Base-by-base conservation (phyloP, 2,329 filamentous ascomycete genomes). In the Didymella pinodella region DNA sequence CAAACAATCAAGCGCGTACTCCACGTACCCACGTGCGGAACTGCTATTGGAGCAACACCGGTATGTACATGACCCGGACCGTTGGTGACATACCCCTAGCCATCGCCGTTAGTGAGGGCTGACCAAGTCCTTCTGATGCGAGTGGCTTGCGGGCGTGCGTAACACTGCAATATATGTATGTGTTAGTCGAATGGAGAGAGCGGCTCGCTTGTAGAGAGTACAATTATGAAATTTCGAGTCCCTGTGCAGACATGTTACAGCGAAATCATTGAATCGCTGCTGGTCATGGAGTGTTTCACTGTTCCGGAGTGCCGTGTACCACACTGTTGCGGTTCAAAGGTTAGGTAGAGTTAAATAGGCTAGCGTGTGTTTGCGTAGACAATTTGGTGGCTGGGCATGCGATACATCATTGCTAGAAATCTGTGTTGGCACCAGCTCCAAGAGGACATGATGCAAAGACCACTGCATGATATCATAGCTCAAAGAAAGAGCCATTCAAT, bases 71-170 rank as follows among this genome's bases (percentile, higher is more conserved):
- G 34, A 54, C 32, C 46, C 45, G 50, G 20, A 18, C 34, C 26
- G 25, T 32, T 47, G 38, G 45, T 49, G 38, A 38, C 44, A 57
- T 43, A 5, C 29, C 31, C 14, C 45, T 32, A n/a, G 11, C n/a
- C 50, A 45, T 41, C 26, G 10, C 29, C 20, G 20, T 54, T 16
- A 22, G 28, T 43, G 44, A 32, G 25, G 31, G 25, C 32, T 41
- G 41, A 43, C 36, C 34, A 54, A 36, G 25, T 34, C 28, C 32
- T 22, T 54, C 40, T 59, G 51, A 36, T 54, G 56, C 40, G 25
- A 41, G 50, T 59, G 56, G 50, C 56, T 59, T 54, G 46, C 20
- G 8, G 29, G 41, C 46, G 41, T 59, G 50, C 50, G 50, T 47
- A 43, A 51, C 16, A 36, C 34, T 26, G 41, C 26, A 44, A 47